Evolutionary conservation across 192 early-diverging fungal species (phyloP).

Genomic region (Coemansia sp.): DNA sequence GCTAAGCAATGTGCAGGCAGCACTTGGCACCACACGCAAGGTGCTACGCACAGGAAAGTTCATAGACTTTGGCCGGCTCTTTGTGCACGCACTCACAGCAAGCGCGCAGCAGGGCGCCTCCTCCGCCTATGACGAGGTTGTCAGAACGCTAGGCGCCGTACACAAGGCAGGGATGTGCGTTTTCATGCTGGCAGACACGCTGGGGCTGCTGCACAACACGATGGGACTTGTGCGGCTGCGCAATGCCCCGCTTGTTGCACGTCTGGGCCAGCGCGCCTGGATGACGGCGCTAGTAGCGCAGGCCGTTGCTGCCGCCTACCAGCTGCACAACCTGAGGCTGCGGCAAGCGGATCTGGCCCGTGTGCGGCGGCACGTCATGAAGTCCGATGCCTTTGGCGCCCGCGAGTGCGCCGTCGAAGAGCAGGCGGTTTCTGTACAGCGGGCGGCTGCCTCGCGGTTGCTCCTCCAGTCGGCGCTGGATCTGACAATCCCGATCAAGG

Average conservation of each 20-base stretch:
- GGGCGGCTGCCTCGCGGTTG: conserved; percentile 18
- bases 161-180: conserved; percentile 52
- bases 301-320: conserved; percentile 31
- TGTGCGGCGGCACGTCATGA: conserved; percentile 31
- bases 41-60: conserved; percentile 53
- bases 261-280: conserved; percentile 46
- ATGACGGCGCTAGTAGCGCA: conserved; percentile 39
- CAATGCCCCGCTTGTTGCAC: conserved; percentile 23
- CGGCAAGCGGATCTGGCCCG: conserved; percentile 37
- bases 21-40: conserved; percentile 39
- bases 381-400: conserved; percentile 35
- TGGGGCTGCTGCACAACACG: conserved; percentile 31
- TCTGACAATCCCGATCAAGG: conserved; percentile 50
- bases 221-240: conserved; percentile 30
- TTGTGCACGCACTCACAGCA: conserved; percentile 12
- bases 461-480: conserved; percentile 48
- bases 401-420: conserved; percentile 40
- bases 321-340: conserved; percentile 30
- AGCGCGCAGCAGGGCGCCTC: conserved; percentile 1
- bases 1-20: conserved; percentile 25
- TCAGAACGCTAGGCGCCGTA: conserved; percentile 18
- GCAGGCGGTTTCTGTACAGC: conserved; percentile 17
- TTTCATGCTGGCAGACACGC: conserved; percentile 49
- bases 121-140: conserved; percentile 27
- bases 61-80: conserved; percentile 38